These are phyloP conservation scores for Russula griseocarnosa DNA, from an alignment of 768 basidiomycete genomes.

Conservation along the genomic window DNA sequence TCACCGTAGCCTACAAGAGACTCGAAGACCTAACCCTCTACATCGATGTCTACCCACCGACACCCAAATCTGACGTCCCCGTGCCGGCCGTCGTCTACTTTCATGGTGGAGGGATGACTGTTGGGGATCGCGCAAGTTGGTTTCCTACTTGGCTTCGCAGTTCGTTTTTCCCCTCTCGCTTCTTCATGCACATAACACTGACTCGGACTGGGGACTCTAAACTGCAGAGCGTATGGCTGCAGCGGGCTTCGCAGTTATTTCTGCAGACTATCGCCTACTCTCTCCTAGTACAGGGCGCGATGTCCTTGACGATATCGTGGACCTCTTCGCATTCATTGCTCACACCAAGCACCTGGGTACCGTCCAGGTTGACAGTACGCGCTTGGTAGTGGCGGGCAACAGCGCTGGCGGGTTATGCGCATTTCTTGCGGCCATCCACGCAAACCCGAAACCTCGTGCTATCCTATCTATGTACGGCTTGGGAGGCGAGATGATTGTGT, in stretches of 20 bases:
- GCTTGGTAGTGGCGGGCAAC: slow-evolving; percentile 51
- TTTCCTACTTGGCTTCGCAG: slow-evolving; percentile 63
- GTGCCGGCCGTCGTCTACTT: slow-evolving; percentile 40
- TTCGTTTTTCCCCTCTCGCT: slow-evolving; percentile 31
- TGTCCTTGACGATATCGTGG: slow-evolving; percentile 54
- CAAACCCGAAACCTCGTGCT: slow-evolving; percentile 49
- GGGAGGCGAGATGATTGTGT: slow-evolving; percentile 55
- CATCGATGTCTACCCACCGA: slow-evolving; percentile 40
- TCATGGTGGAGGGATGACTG: slow-evolving; percentile 55
- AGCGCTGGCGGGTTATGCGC: slow-evolving; percentile 64
- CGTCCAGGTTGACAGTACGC: slow-evolving; percentile 39
- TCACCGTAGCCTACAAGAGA: slow-evolving; percentile 38
- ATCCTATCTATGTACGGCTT: slow-evolving; percentile 57
- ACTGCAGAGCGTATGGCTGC: slow-evolving; percentile 43
- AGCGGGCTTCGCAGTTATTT: slow-evolving; percentile 55
- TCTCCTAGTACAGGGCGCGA: slow-evolving; percentile 51
- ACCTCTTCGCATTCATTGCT: slow-evolving; percentile 49
- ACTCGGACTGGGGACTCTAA: background rate
- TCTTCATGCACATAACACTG: background rate
- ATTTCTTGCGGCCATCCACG: slow-evolving; percentile 56
- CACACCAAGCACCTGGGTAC: background rate
- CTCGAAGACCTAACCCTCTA: slow-evolving; percentile 31
- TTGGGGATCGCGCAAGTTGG: slow-evolving; percentile 57
- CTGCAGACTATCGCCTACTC: slow-evolving; percentile 60
- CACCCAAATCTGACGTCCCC: slow-evolving; percentile 30